These are phyloP conservation scores for Aspergillus fumigatiaffinis DNA, from an alignment of 2,329 filamentous ascomycete species.

Conservation along the genomic window DNA sequence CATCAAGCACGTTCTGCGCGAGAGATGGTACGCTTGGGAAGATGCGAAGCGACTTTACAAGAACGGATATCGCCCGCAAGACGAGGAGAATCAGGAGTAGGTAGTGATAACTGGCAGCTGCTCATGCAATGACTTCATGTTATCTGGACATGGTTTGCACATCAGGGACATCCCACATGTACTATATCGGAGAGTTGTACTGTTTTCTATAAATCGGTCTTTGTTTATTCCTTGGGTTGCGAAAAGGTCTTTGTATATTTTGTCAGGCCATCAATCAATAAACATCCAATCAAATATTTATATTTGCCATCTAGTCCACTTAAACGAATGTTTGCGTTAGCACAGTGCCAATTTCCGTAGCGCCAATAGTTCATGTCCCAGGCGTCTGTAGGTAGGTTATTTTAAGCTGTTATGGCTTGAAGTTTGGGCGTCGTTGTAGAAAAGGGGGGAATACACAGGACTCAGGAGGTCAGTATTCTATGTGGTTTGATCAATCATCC, in stretches of 20 bases:
- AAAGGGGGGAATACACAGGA: not conserved
- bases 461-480: not conserved
- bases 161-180: not conserved
- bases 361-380: not conserved
- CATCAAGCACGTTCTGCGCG: slow-evolving; percentile 81
- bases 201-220: not conserved
- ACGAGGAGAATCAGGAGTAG: slow-evolving; percentile 19
- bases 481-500: not conserved
- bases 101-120: not conserved
- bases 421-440: not conserved
- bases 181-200: not conserved
- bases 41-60: slow-evolving; percentile 37
- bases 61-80: slow-evolving; percentile 33
- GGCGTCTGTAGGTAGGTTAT: not conserved
- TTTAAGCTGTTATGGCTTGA: not conserved
- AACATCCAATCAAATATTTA: not conserved
- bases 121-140: not conserved
- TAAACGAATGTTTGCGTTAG: not conserved
- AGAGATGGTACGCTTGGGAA: slow-evolving; percentile 80
- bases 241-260: not conserved
- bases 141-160: not conserved
- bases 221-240: not conserved
- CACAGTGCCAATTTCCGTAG: not conserved
- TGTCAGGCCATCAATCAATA: not conserved
- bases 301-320: not conserved